Conservation (phyloP, 495 filamentous ascomycete genomes). For the Penicillium longicatenatum region DNA sequence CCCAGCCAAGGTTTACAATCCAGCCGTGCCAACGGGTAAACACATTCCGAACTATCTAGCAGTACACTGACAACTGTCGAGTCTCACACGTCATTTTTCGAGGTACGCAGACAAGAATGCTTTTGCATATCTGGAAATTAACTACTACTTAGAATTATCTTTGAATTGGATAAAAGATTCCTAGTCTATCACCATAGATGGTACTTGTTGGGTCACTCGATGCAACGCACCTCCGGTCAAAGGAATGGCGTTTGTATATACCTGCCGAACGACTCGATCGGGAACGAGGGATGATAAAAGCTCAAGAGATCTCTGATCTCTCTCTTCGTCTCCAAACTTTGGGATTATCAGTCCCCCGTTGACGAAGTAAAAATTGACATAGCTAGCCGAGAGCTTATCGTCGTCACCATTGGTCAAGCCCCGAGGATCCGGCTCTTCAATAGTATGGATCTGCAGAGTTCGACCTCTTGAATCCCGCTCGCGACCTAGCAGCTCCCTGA, state of each 20-base stretch:
- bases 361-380: slow-evolving; percentile 34
- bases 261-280: slow-evolving; percentile 24
- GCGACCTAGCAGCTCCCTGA: slow-evolving; percentile 17
- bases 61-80: neutral
- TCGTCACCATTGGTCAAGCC: slow-evolving; percentile 17
- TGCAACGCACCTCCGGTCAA: slow-evolving; percentile 32
- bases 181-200: neutral
- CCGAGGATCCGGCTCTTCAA: slow-evolving; percentile 24
- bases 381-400: slow-evolving; percentile 25
- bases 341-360: slow-evolving; percentile 32
- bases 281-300: slow-evolving; percentile 21
- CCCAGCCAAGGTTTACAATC: neutral
- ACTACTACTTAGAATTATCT: neutral
- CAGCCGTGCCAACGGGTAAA: neutral
- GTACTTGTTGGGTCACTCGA: slow-evolving; percentile 29
- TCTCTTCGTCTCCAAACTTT: slow-evolving; percentile 24
- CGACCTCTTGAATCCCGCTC: slow-evolving; percentile 30
- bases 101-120: neutral
- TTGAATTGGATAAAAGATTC: neutral
- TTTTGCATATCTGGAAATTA: neutral
- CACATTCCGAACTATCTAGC: neutral
- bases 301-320: slow-evolving; percentile 23
- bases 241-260: slow-evolving; percentile 28
- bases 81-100: neutral
- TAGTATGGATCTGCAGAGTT: slow-evolving; percentile 23